Base-by-base conservation (phyloP, 2,329 filamentous ascomycete species). In the Zasmidium angulare region DNA sequence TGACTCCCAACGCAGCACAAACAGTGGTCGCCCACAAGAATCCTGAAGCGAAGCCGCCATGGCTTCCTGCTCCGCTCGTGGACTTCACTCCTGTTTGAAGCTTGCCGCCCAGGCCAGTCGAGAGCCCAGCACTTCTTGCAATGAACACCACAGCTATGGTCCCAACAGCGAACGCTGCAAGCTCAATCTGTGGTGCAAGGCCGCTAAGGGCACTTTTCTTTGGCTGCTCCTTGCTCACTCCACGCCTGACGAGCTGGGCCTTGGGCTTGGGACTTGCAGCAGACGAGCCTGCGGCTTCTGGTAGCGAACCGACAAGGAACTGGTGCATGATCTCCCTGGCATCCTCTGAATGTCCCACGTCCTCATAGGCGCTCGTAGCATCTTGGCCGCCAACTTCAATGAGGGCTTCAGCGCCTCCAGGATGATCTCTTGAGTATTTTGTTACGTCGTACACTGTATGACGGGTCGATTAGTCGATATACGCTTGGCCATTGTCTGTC, bases 381-480 rank as follows among this genome's bases (percentile, higher is more conserved):
- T 98, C 93, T 63, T 89, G 87, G 69, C 93, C 93, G 89, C 96
- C 96, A 76, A 96, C 96, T 83, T 93, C 96, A 83, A 95, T 90
- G 69, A 98, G 87, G 55, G 93, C 92, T 81, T 96, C 92, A 56
- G 92, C 90, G 60, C 93, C 93, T 72, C 93, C 93, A 21, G 93
- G 93, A 79, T 98, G 93, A 82, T 98, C 93, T 66, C 96, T 91
- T 51, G 96, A 84, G 90, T 93, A 98, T 82, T 96, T 89, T 63
- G 88, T 89, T 58, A 97, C 83, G 77, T 97, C 90, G 80, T 97
- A 83, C 59, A 97, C 91, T 55, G 19, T 7, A 36, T 7, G 29
- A 43, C 26, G 26, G n/a, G 36, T 10, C 36, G 36, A 43, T 3
- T 9, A 4, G n/a, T 14, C 36, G 4, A 17, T 43, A 7, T 17